These are phyloP conservation scores for Capsella rubella DNA, from an alignment of 441 rosid species.

Conservation along the genomic window DNA sequence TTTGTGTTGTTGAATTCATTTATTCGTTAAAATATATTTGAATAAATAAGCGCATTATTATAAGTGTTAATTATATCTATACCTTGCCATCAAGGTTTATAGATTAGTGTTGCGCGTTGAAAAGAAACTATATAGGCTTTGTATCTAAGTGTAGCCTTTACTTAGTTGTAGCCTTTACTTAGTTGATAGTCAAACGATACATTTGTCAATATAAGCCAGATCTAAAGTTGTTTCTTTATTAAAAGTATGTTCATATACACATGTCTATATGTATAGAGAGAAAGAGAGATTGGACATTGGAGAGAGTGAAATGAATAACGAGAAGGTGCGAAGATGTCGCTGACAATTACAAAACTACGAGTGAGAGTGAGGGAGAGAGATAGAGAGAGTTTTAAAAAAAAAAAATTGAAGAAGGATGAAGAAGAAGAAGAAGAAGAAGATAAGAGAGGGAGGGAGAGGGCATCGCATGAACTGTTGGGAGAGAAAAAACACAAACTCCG, in stretches of 20 bases:
- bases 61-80: too few species aligned
- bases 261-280: conserved; percentile 2
- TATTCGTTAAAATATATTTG: not conserved
- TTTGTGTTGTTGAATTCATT: not conserved
- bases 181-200: conserved; percentile 30
- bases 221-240: conserved; percentile 14
- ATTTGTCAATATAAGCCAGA: conserved; percentile 27
- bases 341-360: conserved; percentile 43
- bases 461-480: conserved; percentile 38
- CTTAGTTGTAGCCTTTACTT: conserved; percentile 31
- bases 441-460: conserved; percentile 33
- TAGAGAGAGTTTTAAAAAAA: not conserved
- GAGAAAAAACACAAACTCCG: conserved; percentile 42
- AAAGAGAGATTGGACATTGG: conserved; percentile 29
- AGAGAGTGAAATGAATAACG: conserved; percentile 32
- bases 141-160: conserved; percentile 21
- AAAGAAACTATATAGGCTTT: conserved; percentile 4
- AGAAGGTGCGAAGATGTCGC: conserved; percentile 43
- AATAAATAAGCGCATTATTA: not conserved
- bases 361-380: conserved; percentile 17
- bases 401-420: conserved; percentile 18
- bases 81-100: conserved; percentile 5
- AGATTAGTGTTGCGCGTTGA: conserved; percentile 21
- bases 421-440: conserved; percentile 39
- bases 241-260: not conserved